Base-by-base conservation (phyloP, 345 rosid genomes). In the Eutrema heterophyllum region DNA sequence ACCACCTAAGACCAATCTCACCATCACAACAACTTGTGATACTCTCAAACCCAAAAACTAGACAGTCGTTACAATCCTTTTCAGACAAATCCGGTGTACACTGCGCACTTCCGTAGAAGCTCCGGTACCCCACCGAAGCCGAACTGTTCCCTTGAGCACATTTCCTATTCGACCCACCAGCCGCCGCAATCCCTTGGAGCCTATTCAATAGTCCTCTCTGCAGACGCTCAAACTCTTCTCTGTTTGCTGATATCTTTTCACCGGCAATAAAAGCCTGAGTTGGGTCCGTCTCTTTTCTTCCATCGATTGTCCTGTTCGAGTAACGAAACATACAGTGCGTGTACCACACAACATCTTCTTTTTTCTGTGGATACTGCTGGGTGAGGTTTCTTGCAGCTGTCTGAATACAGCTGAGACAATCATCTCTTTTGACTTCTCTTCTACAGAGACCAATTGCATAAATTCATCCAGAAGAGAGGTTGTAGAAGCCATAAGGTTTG, bases 61-160 rank as follows among this genome's bases (percentile, higher is more conserved):
- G 55, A 59, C 88, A 86, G 26, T 66, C 35, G 4, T 54, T 43
- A 54, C 86, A 84, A 9, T 80, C 68, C 8, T 16, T 9, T 15
- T 64, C 66, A 0, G 85, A 75, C 52, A 84, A 61, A 58, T 86
- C 84, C 1, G 87, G 85, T 7, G 78, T 78, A 50, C 93, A 85
- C 4, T 86, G 90, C 4, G 40, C 69, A 24, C 68, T 79, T n/a
- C 70, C 93, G 0, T 43, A 84, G 43, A 84, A 62, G 1, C 8
- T 74, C 5, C 13, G 1, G 16, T 13, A 79, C 1, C n/a, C 75
- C 0, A 58, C 9, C 1, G 50, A 68, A 3, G 40, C 62, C 0
- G 49, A 41, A 50, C 77, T 7, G 7, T 58, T 53, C 9, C 85
- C 85, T 0, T 79, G 60, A 1, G 89, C 89, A n/a, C 77, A 88